Percentiles rank a stretch among this genome's conserved stretches.
These are phyloP conservation scores for Cucumis melo DNA, from an alignment of 306 rosid species.

Conservation along the genomic window DNA sequence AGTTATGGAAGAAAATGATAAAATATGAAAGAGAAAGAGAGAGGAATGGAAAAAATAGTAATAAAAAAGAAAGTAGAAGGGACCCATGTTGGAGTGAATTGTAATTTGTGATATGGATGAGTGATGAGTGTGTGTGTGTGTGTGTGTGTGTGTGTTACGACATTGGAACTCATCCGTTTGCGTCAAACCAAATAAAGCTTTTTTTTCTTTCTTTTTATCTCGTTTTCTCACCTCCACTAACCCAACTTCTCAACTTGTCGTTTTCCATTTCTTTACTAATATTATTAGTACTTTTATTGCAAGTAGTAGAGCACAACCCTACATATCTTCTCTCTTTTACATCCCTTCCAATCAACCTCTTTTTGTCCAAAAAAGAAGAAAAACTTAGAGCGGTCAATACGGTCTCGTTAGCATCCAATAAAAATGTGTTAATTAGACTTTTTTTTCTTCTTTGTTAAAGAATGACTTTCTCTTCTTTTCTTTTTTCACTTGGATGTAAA, in stretches of 20 bases:
- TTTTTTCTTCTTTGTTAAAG: too few species aligned
- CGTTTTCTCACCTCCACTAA: not conserved
- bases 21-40: not conserved
- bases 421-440: too few species aligned
- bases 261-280: not conserved
- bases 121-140: not conserved
- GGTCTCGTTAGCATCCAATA: too few species aligned
- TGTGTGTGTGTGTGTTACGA: not conserved
- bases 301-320: too few species aligned
- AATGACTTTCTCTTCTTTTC: too few species aligned
- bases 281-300: too few species aligned
- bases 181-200: not conserved
- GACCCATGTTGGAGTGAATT: not conserved
- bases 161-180: not conserved
- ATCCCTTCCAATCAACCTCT: too few species aligned
- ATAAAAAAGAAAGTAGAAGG: not conserved
- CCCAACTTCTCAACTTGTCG: not conserved
- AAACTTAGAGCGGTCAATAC: too few species aligned
- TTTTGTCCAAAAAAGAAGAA: too few species aligned
- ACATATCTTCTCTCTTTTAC: too few species aligned
- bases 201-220: not conserved
- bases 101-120: not conserved
- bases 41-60: too few species aligned
- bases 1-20: not conserved
- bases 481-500: too few species aligned